Percentiles rank a stretch among this genome's conserved stretches.
phyloP scores from a whole-genome alignment of 2,329 filamentous ascomycete species.

The Talaromyces marneffei region DNA sequence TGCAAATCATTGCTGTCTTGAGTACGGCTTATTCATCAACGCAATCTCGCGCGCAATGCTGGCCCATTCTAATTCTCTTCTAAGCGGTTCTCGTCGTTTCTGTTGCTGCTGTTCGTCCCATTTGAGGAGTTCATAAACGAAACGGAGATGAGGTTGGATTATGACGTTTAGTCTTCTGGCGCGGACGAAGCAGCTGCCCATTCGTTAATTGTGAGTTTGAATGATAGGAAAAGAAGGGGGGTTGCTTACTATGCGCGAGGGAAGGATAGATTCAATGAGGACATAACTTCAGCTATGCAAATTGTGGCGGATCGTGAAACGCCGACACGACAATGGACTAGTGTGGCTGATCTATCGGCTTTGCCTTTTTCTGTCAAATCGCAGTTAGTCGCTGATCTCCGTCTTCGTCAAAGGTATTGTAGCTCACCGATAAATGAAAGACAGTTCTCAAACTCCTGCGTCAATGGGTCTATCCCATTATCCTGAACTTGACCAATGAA shows the following conservation, averaged over 20 bases:
- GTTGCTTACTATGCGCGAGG: constrained; percentile 71
- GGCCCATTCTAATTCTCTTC: constrained; percentile 84
- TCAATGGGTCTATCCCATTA: constrained; percentile 91
- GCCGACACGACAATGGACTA: constrained; percentile 94
- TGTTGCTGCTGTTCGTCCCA: constrained; percentile 82
- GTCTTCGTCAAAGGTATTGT: neutral
- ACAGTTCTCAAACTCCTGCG: constrained; percentile 76
- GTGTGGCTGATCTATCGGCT: constrained; percentile 69
- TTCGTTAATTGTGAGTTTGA: neutral
- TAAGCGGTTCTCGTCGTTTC: constrained; percentile 50
- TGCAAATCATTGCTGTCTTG: constrained; percentile 47
- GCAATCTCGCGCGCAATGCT: constrained; percentile 86
- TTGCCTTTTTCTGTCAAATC: constrained; percentile 64
- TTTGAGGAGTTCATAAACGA: constrained; percentile 85
- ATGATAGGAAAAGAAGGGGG: too few relatives aligned
- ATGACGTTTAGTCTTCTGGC: constrained; percentile 93
- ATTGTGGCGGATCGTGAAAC: constrained; percentile 95
- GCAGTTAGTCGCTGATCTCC: neutral
- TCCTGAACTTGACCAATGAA: constrained; percentile 84
- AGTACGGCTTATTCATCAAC: constrained; percentile 91
- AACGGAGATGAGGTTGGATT: constrained; percentile 91
- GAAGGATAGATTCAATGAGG: constrained; percentile 69
- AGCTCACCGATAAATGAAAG: constrained; percentile 84
- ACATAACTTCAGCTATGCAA: constrained; percentile 98
- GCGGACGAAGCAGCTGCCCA: constrained; percentile 72